Conservation (phyloP, 345 rosid species). For the Geranium brycei region DNA sequence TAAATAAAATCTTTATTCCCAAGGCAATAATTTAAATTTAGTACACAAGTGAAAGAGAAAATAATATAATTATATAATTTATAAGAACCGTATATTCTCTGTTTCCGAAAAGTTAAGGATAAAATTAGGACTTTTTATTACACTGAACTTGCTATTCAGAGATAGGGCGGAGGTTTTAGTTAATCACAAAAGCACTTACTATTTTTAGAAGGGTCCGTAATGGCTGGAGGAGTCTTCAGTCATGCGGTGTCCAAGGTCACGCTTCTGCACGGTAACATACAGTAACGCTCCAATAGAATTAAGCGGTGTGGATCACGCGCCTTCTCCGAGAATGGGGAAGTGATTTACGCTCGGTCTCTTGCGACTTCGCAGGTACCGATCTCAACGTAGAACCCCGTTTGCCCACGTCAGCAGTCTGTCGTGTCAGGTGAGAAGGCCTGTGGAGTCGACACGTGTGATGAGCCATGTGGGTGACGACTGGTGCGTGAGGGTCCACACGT, state of each 20-base stretch:
- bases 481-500: not conserved
- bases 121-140: not conserved
- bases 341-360: not conserved
- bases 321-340: not conserved
- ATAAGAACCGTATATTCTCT: too few species aligned
- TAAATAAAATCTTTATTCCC: too few species aligned
- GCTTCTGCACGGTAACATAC: not conserved
- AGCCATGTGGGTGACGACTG: slow-evolving; percentile 16
- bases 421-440: slow-evolving; percentile 6
- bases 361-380: slow-evolving; percentile 11
- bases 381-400: not conserved
- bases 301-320: not conserved
- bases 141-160: not conserved
- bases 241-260: not conserved
- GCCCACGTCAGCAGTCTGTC: slow-evolving; percentile 2
- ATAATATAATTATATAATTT: too few species aligned
- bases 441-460: slow-evolving; percentile 14
- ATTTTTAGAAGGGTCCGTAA: not conserved
- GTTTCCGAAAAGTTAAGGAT: not conserved
- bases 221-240: not conserved
- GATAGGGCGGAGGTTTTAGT: not conserved
- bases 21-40: too few species aligned
- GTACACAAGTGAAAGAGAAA: too few species aligned
- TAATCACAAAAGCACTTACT: not conserved
- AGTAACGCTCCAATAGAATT: not conserved